Evolutionary conservation across 108 stramenopile species (phyloP).

Genomic region (Parietichytrium sp.): DNA sequence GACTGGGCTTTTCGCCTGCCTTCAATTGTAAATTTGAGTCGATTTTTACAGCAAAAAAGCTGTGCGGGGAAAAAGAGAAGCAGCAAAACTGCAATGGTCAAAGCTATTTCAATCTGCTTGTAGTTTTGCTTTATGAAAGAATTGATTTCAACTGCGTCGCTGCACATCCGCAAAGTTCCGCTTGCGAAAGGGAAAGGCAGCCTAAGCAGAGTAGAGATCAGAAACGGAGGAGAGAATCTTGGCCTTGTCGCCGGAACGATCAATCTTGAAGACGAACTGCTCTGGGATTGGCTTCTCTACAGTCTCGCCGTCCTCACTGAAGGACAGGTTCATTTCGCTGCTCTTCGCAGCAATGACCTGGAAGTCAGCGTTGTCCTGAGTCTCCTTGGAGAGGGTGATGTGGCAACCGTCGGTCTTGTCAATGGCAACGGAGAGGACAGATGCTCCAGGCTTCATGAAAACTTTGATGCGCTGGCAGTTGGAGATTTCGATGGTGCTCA

Average conservation of each 20-base stretch:
- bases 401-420: conserved; percentile 39
- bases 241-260: background rate
- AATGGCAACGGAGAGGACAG: background rate
- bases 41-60: too few species aligned
- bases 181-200: too few species aligned
- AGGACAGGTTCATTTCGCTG: conserved; percentile 35
- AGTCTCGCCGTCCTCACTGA: conserved; percentile 33
- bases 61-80: too few species aligned
- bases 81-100: too few species aligned
- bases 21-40: too few species aligned
- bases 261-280: conserved; percentile 38
- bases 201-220: too few species aligned
- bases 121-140: too few species aligned
- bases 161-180: too few species aligned
- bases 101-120: too few species aligned
- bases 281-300: conserved; percentile 38
- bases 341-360: conserved; percentile 38
- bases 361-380: conserved; percentile 30
- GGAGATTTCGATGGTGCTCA: conserved; percentile 36
- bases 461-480: conserved; percentile 38
- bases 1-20: too few species aligned
- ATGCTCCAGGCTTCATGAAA: conserved; percentile 39
- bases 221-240: background rate
- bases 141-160: too few species aligned
- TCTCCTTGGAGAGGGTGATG: conserved; percentile 3